Base-by-base conservation (phyloP, 177 flowering plant species). In the Vitis hybrid region DNA sequence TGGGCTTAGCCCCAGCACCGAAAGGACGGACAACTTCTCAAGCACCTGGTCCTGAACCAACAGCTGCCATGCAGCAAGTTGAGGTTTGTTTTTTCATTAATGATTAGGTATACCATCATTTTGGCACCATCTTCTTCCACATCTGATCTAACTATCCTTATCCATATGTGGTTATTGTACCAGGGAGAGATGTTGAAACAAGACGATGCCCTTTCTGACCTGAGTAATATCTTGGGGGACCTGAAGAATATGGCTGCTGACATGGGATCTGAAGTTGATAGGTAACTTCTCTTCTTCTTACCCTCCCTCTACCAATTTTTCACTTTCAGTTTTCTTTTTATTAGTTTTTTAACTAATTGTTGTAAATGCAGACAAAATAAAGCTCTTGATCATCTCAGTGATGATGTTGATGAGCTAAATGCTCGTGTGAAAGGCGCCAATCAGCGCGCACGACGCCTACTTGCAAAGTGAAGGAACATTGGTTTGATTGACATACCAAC, bases 221-320 rank as follows among this genome's bases (percentile, higher is more conserved):
- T 95, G 32, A 89, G 98, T 73, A 73, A 86, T 66, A 83, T 93
- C 56, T 80, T 95, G 81, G 97, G 90, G 51, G 92, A 93, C 49
- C 80, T 95, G 67, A 95, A 93, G 88, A 79, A 75, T 65, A 95
- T 95, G 99, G 98, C 99, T 19, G 72, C 77, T 23, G 97, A 88
- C 62, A 95, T 95, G 99, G 98, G 99, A 70, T 58, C 84, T 52
- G 99, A 95, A 80, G 77, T 95, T 21, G 86, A 83, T 62, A 83
- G 88, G 99, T 93, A 26, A 77, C 80, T 74, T 50, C 14, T 18
- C 10, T 39, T 21, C 11, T 49, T 50, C 6, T 32, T n/a, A 7
- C 21, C 19, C 11, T 5, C 26, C n/a, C 30, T 23, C 23, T 1
- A 11, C 6, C 1, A 4, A 12, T 32, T 45, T 8, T 14, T 51